Conservation (phyloP, 1,139 yeast species). For the Meyerozyma smithsonii region DNA sequence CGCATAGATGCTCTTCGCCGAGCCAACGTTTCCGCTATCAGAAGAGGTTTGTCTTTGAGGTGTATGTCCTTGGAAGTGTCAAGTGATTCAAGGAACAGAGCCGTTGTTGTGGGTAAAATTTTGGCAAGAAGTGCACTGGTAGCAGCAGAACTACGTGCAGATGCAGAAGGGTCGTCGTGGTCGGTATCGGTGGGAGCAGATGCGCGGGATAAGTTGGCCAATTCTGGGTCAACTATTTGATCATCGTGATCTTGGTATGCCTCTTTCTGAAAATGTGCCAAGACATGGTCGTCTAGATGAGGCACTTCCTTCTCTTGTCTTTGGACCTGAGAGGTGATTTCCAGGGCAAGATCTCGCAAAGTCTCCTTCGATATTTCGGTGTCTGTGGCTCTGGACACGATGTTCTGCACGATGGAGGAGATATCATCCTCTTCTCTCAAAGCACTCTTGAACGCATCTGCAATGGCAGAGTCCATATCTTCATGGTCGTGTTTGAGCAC, state of each 20-base stretch:
- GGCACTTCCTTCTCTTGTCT: conserved; percentile 25
- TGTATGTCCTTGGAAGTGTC: conserved; percentile 14
- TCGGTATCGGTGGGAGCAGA: neutral
- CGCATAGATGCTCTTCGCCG: conserved; percentile 42
- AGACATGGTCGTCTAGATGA: conserved; percentile 33
- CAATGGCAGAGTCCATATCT: conserved; percentile 26
- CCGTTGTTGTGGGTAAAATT: conserved; percentile 14
- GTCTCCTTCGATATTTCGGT: conserved; percentile 19
- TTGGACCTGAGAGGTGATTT: conserved; percentile 32
- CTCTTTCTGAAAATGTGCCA: conserved; percentile 36
- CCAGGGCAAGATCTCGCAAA: conserved; percentile 29
- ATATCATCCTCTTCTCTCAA: conserved; percentile 9
- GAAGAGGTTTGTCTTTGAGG: conserved; percentile 28
- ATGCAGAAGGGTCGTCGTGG: neutral
- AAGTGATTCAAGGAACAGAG: conserved; percentile 14
- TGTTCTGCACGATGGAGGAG: conserved; percentile 1
- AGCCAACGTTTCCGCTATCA: conserved; percentile 66
- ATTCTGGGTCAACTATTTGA: neutral
- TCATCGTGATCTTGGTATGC: conserved; percentile 23
- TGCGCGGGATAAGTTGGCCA: neutral
- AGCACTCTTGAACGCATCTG: conserved; percentile 32
- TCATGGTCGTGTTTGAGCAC: conserved; percentile 8
- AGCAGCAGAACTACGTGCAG: neutral
- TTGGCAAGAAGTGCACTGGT: neutral
- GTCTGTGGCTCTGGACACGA: conserved; percentile 5